phyloP scores from a whole-genome alignment of 176 grass and related monocot species.

The Thalia dealbata region DNA sequence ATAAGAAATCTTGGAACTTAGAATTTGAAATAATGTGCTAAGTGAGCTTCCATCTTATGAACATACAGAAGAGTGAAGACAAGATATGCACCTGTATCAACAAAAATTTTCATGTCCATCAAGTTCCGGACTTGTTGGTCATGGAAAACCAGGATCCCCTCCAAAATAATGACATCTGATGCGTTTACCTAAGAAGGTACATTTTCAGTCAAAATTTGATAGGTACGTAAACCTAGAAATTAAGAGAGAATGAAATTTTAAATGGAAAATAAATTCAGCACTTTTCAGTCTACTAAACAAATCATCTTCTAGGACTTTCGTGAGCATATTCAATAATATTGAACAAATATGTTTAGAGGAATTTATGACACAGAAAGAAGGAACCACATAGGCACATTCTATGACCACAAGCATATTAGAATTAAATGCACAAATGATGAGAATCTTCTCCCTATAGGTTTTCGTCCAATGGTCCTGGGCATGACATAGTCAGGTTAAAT shows the following conservation, averaged over 20 bases:
- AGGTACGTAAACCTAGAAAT: background rate
- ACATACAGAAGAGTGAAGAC: conserved; percentile 12
- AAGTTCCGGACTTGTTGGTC: conserved; percentile 81
- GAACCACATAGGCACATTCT: background rate
- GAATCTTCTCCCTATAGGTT: background rate
- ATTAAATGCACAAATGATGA: background rate
- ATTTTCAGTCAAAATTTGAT: background rate
- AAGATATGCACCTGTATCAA: conserved; percentile 67
- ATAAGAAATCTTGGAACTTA: background rate
- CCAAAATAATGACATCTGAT: conserved; percentile 99
- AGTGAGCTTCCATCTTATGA: background rate
- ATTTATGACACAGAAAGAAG: background rate
- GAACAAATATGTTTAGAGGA: background rate
- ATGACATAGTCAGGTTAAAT: background rate
- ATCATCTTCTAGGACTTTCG: background rate
- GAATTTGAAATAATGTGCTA: background rate
- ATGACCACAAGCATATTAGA: background rate
- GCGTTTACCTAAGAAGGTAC: conserved; percentile 75
- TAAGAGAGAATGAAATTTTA: background rate
- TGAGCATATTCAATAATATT: background rate
- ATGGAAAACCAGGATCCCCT: conserved; percentile 97
- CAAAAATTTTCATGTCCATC: conserved; percentile 99
- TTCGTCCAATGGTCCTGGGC: background rate
- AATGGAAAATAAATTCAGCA: background rate
- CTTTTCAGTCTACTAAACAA: background rate